phyloP scores from a whole-genome alignment of 1,139 yeast species.

The Insectozyma bohioensis region DNA sequence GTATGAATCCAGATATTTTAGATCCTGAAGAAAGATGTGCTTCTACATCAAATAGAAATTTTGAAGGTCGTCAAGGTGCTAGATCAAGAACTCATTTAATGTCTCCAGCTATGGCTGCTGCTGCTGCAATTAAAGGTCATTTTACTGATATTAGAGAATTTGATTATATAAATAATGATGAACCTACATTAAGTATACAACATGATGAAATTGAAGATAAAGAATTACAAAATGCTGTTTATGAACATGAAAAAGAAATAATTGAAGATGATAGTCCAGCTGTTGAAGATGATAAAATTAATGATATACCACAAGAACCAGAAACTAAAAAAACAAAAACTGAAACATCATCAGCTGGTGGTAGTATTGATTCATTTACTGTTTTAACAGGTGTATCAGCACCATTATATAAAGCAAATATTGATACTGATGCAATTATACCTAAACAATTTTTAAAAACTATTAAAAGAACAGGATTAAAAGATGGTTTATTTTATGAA shows the following conservation, averaged over 20 bases:
- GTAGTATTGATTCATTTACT: constrained; percentile 69
- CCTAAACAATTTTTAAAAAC: constrained; percentile 98
- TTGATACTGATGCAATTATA: constrained; percentile 97
- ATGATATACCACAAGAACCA: constrained; percentile 56
- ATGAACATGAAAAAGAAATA: constrained; percentile 64
- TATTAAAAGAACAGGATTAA: constrained; percentile 93
- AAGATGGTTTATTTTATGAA: constrained; percentile 86
- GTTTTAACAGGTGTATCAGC: constrained; percentile 86
- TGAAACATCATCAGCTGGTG: constrained; percentile 34
- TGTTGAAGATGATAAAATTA: constrained; percentile 47
- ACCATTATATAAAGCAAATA: constrained; percentile 90
- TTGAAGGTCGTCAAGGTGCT: constrained; percentile 99
- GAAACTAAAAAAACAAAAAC: constrained; percentile 25
- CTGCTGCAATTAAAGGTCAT: constrained; percentile 92
- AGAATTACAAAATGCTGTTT: constrained; percentile 65
- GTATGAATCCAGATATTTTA: constrained; percentile 98
- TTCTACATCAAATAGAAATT: constrained; percentile 96
- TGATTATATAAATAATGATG: constrained; percentile 62
- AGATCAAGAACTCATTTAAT: constrained; percentile 92
- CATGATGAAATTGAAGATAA: constrained; percentile 51
- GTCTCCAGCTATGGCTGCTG: constrained; percentile 99
- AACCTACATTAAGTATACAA: constrained; percentile 60
- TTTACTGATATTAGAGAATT: constrained; percentile 87
- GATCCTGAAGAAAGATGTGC: constrained; percentile 97
- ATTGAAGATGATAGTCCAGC: constrained; percentile 34